Conservation (phyloP, 148 eudicot genomes). For the Rhododendron simsii region DNA sequence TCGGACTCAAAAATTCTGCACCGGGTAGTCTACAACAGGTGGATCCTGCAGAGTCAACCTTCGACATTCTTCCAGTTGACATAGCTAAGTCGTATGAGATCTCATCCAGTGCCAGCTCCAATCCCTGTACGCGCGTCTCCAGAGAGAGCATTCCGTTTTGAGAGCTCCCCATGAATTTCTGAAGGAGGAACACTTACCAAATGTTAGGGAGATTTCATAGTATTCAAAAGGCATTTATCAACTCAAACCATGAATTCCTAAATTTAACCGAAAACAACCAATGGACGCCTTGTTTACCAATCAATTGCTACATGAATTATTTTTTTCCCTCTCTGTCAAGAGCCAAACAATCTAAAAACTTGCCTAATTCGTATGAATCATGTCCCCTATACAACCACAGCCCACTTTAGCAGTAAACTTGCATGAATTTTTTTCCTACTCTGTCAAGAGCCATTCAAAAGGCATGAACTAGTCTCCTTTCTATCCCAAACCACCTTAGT, state of each 20-base stretch:
- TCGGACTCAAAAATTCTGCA: constrained; percentile 67
- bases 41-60: constrained; percentile 38
- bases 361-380: background rate
- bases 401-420: background rate
- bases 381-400: background rate
- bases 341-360: background rate
- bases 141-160: constrained; percentile 74
- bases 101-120: constrained; percentile 77
- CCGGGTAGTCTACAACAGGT: constrained; percentile 79
- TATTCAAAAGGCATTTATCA: background rate
- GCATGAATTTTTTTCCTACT: no score
- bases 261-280: background rate
- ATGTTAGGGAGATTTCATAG: constrained; percentile 2
- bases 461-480: no score
- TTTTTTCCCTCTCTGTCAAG: background rate
- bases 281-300: background rate
- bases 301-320: background rate
- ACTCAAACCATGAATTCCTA: background rate
- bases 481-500: no score
- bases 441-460: no score
- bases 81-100: constrained; percentile 82
- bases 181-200: constrained; percentile 3
- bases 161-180: constrained; percentile 88
- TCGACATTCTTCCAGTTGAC: constrained; percentile 64
- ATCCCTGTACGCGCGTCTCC: constrained; percentile 85